Evolutionary conservation across 2,329 filamentous ascomycete species (phyloP), one percentile per base, ranked within the genome.

Genomic region (Fusarium sp.): DNA sequence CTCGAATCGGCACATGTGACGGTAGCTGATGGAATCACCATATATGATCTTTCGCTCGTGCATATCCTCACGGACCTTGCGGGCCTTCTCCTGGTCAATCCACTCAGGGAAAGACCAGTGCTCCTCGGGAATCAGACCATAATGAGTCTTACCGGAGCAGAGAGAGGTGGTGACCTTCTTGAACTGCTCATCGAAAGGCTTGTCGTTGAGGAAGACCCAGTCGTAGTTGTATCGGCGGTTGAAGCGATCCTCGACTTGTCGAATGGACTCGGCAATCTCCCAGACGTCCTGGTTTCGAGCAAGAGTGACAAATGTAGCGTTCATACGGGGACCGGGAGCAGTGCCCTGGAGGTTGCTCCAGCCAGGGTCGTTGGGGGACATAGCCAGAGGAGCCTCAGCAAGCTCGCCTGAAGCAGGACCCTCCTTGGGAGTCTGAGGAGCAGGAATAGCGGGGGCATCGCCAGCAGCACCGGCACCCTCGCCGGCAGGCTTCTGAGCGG

Each of bases 1-100:
- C 85, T 99, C 96, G 82, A 98, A 99, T 74, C 96, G 94, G 85
- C 96, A 99, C 96, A 99, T 99, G 87, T 99, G 97, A 73, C 96
- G 92, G 87, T 99, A 99, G 85, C 94, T 97, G 85, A 97, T 86
- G 17, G 95, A 98, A 84, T 98, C 96, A 70, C 96, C 96, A 82
- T 99, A 99, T 84, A 99, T 99, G 83, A 99, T 97, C 86, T 98
- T 97, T 81, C 92, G 91, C 82, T 94, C 89, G 64, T 90, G 91
- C 96, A 99, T 99, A 78, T 98, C 94, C 85, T 98, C 92, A 70
- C 96, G 93, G 69, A 96, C 95, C 83, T 94, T 93, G 80, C 90
- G 90, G 47, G 96, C 97, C 86, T 93, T 97, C 58, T 98, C 94
- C 84, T 98, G 93, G 81, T 99, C 96, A 79, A 99, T 99, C 88